These are phyloP conservation scores for Laetiporus sulphureus DNA, from an alignment of 1,284 basidiomycete species.

Conservation along the genomic window DNA sequence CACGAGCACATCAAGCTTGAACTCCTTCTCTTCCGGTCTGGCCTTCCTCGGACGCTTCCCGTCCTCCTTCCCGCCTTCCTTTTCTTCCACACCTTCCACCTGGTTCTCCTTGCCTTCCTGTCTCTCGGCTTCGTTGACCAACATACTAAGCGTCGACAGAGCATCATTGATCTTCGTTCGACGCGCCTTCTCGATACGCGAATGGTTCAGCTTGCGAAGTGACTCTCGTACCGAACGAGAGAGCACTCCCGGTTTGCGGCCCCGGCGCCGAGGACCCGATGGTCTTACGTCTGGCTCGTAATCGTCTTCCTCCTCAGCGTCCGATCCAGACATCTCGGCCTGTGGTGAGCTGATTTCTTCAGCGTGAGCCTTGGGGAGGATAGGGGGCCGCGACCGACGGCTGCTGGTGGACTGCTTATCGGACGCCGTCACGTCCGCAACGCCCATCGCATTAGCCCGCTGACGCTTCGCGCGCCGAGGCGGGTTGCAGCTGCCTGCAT, in stretches of 20 bases:
- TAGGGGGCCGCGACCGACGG: slow-evolving; percentile 15
- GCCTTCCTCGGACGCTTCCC: slow-evolving; percentile 27
- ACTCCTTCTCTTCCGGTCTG: slow-evolving; percentile 58
- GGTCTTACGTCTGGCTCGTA: slow-evolving; percentile 20
- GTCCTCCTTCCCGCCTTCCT: slow-evolving; percentile 24
- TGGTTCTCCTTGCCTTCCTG: too few species aligned
- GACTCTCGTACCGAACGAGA: slow-evolving; percentile 69
- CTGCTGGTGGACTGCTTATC: too few species aligned
- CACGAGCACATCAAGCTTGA: slow-evolving; percentile 76
- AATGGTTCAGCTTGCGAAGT: slow-evolving; percentile 76
- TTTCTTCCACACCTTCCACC: slow-evolving; percentile 19
- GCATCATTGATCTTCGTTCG: slow-evolving; percentile 82
- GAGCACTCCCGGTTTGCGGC: slow-evolving; percentile 60
- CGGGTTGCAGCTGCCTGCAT: slow-evolving; percentile 50
- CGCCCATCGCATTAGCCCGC: slow-evolving; percentile 17
- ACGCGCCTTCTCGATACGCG: slow-evolving; percentile 77
- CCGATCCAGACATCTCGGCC: slow-evolving; percentile 16
- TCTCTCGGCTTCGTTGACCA: slow-evolving; percentile 42
- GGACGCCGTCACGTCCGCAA: background rate
- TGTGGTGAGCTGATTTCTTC: slow-evolving; percentile 16
- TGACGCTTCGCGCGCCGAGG: slow-evolving; percentile 49
- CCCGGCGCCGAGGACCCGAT: slow-evolving; percentile 42
- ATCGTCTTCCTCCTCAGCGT: slow-evolving; percentile 24
- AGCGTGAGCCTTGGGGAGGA: slow-evolving; percentile 20
- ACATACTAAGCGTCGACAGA: slow-evolving; percentile 53